phyloP scores from a whole-genome alignment of 805 yeast genomes.

The Debaryomyces prosopidis region DNA sequence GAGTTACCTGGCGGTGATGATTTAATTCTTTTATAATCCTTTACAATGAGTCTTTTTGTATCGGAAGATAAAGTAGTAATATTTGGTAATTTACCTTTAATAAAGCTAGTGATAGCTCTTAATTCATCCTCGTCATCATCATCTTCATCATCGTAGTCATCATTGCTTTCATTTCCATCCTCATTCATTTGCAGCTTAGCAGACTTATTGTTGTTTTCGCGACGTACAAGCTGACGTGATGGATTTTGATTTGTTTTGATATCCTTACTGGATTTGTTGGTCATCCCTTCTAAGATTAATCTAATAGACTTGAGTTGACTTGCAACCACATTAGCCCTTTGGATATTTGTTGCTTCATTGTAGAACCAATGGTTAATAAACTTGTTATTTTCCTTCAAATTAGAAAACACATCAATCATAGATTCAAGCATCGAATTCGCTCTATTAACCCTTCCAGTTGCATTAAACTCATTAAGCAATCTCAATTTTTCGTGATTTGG shows the following conservation, averaged over 20 bases:
- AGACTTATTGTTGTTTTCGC: conserved; percentile 9
- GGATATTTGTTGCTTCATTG: conserved; percentile 50
- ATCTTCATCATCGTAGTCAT: conserved; percentile 29
- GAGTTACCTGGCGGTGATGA: conserved; percentile 57
- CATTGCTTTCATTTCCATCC: conserved; percentile 11
- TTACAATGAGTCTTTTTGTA: conserved; percentile 38
- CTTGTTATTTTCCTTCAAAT: conserved; percentile 29
- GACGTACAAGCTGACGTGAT: conserved; percentile 14
- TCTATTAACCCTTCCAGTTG: conserved; percentile 32
- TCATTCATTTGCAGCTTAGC: not conserved
- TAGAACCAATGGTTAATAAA: conserved; percentile 47
- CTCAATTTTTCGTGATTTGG: conserved; percentile 42
- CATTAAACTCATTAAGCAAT: conserved; percentile 33
- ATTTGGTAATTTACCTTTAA: conserved; percentile 36
- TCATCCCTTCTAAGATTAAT: conserved; percentile 48
- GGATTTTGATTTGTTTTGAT: conserved; percentile 1
- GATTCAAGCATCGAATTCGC: conserved; percentile 32
- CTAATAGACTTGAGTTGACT: conserved; percentile 55
- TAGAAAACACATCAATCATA: conserved; percentile 39
- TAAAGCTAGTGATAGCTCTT: conserved; percentile 34
- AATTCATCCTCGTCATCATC: conserved; percentile 49
- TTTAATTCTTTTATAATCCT: conserved; percentile 56
- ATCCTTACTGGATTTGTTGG: conserved; percentile 18
- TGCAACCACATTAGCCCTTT: conserved; percentile 55
- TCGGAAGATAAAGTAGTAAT: conserved; percentile 35